Evolutionary conservation across 2,329 filamentous ascomycete species (phyloP), one percentile per base, ranked within the genome.

Genomic region (Penicillium expansum): DNA sequence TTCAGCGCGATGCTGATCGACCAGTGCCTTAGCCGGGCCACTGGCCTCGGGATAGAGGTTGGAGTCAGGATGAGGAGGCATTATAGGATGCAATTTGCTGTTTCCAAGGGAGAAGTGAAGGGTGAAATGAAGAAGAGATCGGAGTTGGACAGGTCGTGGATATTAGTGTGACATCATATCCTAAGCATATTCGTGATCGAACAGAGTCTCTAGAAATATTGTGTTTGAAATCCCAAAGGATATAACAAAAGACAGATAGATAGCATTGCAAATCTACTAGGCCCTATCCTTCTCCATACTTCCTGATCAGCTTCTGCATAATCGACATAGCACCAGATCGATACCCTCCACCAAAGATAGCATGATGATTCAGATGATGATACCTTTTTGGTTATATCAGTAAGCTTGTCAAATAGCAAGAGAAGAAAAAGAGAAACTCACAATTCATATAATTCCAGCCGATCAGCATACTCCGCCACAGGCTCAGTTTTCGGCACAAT

Each of bases 351-450:
- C 91, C 91, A 72, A 96, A 97, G 45, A 96, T 80, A 1, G 89
- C 87, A 77, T 87, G 88, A 65, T 97, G 93, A 62, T 97, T 97
- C 24, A 97, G 76, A 69, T 96, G 89, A 72, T 97, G 93, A 72
- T 96, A 93, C 61, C 88, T 91, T 30, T 30, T 7, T 22, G 18
- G 43, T 5, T n/a, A 35, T 9, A 38, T 69, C 32, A 69, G 59
- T 50, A 24, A 47, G 24, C 11, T 24, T 24, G 1, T n/a, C 11
- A 16, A 22, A 24, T 2, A 35, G 9, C 6, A 43, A 27, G 5
- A 38, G 20, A 10, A n/a, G 33, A 20, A 48, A 11, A 18, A n/a
- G 18, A 42, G 58, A 53, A 33, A 85, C 87, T 79, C 70, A 92
- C 83, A 96, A 70, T 73, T 96, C 90, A 74, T 97, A 97, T 59